Conservation (phyloP, 768 basidiomycete genomes). For the Sarcodon sp. region DNA sequence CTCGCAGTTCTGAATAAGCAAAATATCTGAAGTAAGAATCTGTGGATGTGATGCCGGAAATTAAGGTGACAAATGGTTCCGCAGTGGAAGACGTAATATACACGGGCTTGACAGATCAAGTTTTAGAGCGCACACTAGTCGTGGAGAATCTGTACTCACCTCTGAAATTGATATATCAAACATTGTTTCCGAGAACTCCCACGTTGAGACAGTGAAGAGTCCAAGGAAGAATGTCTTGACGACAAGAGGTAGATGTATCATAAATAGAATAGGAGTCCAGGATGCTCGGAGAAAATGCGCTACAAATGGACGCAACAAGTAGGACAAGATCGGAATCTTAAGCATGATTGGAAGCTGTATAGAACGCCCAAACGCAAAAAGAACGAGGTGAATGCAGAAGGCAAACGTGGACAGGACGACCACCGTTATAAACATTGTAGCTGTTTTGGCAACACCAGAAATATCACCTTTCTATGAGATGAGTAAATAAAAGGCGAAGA, state of each 20-base stretch:
- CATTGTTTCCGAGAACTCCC: conserved; percentile 51
- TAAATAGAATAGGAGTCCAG: conserved; percentile 39
- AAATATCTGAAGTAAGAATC: conserved; percentile 43
- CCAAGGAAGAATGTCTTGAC: conserved; percentile 36
- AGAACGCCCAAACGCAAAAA: conserved; percentile 35
- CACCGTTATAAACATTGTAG: conserved; percentile 21
- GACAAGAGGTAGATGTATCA: conserved; percentile 31
- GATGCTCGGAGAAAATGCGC: conserved; percentile 49
- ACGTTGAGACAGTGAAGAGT: conserved; percentile 35
- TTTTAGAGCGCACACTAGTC: neutral
- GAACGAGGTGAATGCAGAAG: conserved; percentile 22
- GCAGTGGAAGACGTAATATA: conserved; percentile 28
- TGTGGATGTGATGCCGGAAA: conserved; percentile 50
- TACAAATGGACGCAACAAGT: conserved; percentile 43
- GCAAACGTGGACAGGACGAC: conserved; percentile 26
- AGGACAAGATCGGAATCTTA: conserved; percentile 37
- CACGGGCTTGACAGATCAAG: conserved; percentile 25
- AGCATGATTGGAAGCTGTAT: conserved; percentile 38
- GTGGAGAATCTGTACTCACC: conserved; percentile 19
- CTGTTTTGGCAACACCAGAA: neutral
- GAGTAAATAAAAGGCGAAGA: too few species aligned
- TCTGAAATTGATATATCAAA: conserved; percentile 50
- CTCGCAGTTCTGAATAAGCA: conserved; percentile 51
- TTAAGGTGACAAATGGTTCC: conserved; percentile 40
- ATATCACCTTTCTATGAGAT: too few species aligned